A percentile compares a stretch with the other conserved stretches of the same genome.
These are phyloP conservation scores for Zymoseptoria tritici DNA, from an alignment of 2,329 filamentous ascomycete species.

Conservation along the genomic window DNA sequence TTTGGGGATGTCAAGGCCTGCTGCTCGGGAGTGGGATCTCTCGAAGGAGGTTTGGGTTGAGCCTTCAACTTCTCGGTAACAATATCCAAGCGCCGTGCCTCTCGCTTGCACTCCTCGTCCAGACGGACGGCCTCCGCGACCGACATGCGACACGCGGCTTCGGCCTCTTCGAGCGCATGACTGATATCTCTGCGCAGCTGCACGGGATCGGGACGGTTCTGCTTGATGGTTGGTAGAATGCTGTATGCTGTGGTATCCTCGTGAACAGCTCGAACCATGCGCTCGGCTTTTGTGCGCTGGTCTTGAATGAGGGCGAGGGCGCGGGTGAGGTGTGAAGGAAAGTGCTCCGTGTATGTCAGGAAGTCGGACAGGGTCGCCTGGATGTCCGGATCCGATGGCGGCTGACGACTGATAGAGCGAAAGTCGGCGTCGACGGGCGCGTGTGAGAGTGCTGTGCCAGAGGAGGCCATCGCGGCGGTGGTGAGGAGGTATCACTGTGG, in stretches of 20 bases:
- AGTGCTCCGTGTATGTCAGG: slow-evolving; percentile 62
- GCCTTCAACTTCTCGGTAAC: slow-evolving; percentile 57
- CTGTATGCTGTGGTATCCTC: slow-evolving; percentile 43
- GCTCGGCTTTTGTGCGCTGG: slow-evolving; percentile 39
- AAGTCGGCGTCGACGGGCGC: slow-evolving; percentile 19
- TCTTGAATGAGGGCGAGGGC: slow-evolving; percentile 55
- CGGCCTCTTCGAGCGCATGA: slow-evolving; percentile 35
- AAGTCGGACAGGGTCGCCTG: slow-evolving; percentile 61
- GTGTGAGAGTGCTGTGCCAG: slow-evolving; percentile 14
- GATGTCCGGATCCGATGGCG: slow-evolving; percentile 50
- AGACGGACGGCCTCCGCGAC: slow-evolving; percentile 29
- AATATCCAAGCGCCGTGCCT: slow-evolving; percentile 48
- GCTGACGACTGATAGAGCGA: slow-evolving; percentile 28
- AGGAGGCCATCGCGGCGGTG: slow-evolving; percentile 13
- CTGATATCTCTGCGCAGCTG: slow-evolving; percentile 51
- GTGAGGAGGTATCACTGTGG: background rate
- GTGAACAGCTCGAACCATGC: slow-evolving; percentile 40
- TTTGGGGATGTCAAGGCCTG: slow-evolving; percentile 28
- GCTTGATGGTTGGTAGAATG: slow-evolving; percentile 43
- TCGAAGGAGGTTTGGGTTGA: slow-evolving; percentile 52
- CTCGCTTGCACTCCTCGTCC: slow-evolving; percentile 28
- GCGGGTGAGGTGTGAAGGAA: slow-evolving; percentile 56
- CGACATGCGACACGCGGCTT: slow-evolving; percentile 29
- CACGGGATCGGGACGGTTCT: slow-evolving; percentile 45
- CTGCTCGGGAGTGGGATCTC: slow-evolving; percentile 49